A percentile compares a stretch with the other conserved stretches of the same genome.
Conservation (phyloP, 208 protist genomes). For the Plasmodiophora brassicae region DNA sequence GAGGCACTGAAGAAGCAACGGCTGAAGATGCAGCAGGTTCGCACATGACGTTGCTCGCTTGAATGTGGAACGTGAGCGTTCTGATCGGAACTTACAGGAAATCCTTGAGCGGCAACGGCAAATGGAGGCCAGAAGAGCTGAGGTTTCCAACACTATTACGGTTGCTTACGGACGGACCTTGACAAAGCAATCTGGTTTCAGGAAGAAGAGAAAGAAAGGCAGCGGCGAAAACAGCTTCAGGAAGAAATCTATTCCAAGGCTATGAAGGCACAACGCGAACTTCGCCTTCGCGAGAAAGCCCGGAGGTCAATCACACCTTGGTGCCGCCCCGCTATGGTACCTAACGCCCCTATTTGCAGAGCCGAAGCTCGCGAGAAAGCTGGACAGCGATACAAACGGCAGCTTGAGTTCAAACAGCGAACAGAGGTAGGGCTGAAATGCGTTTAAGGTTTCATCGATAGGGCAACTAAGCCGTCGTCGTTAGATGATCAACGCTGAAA, state of each 20-base stretch:
- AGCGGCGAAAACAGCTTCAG: neutral
- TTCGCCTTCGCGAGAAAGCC: neutral
- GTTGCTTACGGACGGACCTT: no score
- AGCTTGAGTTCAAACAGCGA: neutral
- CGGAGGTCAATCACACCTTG: neutral
- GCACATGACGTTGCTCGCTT: no score
- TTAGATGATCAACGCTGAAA: neutral
- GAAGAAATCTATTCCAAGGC: neutral
- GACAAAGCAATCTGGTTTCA: no score
- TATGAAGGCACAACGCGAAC: slow-evolving; percentile 5
- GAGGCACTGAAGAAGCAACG: neutral
- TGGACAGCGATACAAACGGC: neutral
- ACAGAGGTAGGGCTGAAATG: neutral
- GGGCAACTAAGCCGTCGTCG: neutral
- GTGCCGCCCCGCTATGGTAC: neutral
- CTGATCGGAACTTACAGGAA: no score
- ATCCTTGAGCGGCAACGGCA: neutral
- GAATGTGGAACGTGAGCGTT: no score
- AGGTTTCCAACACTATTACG: neutral
- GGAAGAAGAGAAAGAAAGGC: slow-evolving; percentile 13
- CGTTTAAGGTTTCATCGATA: neutral
- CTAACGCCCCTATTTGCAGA: neutral
- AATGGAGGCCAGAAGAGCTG: neutral
- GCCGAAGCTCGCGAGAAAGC: neutral
- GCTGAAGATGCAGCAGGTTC: neutral